Evolutionary conservation across 495 filamentous ascomycete genomes (phyloP).

Genomic region (Antarctomyces pellizariae): DNA sequence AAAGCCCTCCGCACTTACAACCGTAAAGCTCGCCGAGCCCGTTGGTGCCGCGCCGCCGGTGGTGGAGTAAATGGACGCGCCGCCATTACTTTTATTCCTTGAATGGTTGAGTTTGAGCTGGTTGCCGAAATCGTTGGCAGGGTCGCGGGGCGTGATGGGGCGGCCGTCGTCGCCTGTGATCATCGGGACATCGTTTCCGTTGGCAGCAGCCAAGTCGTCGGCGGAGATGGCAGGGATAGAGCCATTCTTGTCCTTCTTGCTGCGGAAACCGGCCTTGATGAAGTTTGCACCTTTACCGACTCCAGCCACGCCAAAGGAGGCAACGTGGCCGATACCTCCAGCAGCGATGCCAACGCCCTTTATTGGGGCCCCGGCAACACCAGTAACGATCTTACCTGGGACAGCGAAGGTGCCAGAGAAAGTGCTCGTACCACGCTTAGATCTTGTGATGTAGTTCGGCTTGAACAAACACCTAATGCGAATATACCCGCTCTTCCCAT

Average conservation of each 20-base stretch:
- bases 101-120: conserved; percentile 27
- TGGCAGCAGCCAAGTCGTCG: conserved; percentile 5
- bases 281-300: no score
- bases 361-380: conserved; percentile 59
- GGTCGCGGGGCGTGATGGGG: conserved; percentile 3
- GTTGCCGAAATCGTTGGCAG: conserved; percentile 18
- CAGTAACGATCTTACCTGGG: conserved; percentile 73
- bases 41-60: conserved; percentile 28
- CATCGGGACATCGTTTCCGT: conserved; percentile 1
- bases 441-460: conserved; percentile 70
- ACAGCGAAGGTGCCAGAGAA: conserved; percentile 81
- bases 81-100: conserved; percentile 46
- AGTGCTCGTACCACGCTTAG: conserved; percentile 74
- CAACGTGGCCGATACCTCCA: conserved; percentile 65
- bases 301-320: no score
- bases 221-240: not conserved
- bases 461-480: conserved; percentile 80
- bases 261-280: conserved; percentile 44
- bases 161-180: conserved; percentile 1
- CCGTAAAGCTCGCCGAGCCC: conserved; percentile 58
- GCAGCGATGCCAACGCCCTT: conserved; percentile 59
- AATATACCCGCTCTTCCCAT: conserved; percentile 74
- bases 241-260: conserved; percentile 22
- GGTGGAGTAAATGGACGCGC: conserved; percentile 31
- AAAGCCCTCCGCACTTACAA: conserved; percentile 61